A percentile compares a stretch with the other conserved stretches of the same genome.
phyloP scores from a whole-genome alignment of 2,329 filamentous ascomycete genomes.

The Pyrenochaeta sp. region DNA sequence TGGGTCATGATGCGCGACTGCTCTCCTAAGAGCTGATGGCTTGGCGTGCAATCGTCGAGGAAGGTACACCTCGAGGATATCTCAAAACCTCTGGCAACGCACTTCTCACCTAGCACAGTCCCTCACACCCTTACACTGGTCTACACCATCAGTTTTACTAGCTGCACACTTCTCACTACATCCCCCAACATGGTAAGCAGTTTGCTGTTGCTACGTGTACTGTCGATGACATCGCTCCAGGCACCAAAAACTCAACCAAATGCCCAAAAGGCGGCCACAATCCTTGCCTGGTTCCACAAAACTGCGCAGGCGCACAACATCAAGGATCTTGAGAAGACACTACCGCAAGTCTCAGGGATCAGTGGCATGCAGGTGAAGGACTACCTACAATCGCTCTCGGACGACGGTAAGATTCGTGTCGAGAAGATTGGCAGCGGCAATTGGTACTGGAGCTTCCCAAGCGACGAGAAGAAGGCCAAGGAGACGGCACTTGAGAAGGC shows the following conservation, averaged over 20 bases:
- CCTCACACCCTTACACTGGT: background rate
- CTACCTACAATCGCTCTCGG: constrained; percentile 68
- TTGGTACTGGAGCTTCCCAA: constrained; percentile 75
- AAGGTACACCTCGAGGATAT: background rate
- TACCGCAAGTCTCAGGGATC: constrained; percentile 69
- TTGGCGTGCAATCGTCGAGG: constrained; percentile 2
- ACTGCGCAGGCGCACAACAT: constrained; percentile 69
- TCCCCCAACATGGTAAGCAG: constrained; percentile 17
- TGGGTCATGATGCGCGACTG: background rate
- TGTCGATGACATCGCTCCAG: constrained; percentile 36
- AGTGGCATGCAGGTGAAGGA: constrained; percentile 74
- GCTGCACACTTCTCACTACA: background rate
- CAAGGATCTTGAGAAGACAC: constrained; percentile 72
- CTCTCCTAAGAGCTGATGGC: background rate
- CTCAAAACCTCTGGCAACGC: background rate
- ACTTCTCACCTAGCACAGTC: background rate
- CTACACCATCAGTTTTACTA: background rate
- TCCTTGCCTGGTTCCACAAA: constrained; percentile 67
- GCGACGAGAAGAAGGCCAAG: constrained; percentile 62
- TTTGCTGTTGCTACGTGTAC: background rate
- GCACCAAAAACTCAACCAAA: constrained; percentile 66
- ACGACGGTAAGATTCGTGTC: constrained; percentile 69
- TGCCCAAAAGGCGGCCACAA: constrained; percentile 65
- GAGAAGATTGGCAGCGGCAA: constrained; percentile 77
- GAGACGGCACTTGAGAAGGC: constrained; percentile 51